phyloP scores from a whole-genome alignment of 768 basidiomycete genomes.

The Lyophyllum decastes region DNA sequence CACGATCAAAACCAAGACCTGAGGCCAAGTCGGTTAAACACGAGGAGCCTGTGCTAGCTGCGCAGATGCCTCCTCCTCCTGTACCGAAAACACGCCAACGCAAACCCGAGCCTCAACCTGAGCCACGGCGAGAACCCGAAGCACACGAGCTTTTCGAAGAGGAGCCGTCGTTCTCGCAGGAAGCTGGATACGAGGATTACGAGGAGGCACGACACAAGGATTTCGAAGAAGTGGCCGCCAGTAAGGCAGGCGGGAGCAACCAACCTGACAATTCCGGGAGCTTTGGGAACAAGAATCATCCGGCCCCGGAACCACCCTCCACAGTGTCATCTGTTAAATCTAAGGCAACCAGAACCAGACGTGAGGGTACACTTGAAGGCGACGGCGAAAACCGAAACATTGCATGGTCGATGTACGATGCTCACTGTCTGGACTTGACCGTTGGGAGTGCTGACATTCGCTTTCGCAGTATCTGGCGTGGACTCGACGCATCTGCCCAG shows the following conservation, averaged over 20 bases:
- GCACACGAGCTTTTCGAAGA: neutral
- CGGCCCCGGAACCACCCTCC: neutral
- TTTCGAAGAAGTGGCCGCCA: neutral
- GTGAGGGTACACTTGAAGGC: neutral
- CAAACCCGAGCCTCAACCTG: neutral
- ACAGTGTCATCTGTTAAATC: neutral
- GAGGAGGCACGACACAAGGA: neutral
- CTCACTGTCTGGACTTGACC: neutral
- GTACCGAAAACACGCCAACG: neutral
- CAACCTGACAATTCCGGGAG: conserved; percentile 12
- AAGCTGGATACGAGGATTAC: neutral
- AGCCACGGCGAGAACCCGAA: neutral
- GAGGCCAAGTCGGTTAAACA: neutral
- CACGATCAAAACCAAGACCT: neutral
- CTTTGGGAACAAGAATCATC: neutral
- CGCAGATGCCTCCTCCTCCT: neutral
- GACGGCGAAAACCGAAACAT: neutral
- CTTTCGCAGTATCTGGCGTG: neutral
- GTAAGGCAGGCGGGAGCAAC: neutral
- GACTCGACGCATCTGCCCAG: neutral
- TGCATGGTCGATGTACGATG: neutral
- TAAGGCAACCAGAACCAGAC: neutral
- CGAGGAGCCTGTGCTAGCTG: neutral
- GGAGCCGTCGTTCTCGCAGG: neutral
- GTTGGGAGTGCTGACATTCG: neutral